Conservation (phyloP, 2,329 filamentous ascomycete genomes). For the Penicillium sp. region DNA sequence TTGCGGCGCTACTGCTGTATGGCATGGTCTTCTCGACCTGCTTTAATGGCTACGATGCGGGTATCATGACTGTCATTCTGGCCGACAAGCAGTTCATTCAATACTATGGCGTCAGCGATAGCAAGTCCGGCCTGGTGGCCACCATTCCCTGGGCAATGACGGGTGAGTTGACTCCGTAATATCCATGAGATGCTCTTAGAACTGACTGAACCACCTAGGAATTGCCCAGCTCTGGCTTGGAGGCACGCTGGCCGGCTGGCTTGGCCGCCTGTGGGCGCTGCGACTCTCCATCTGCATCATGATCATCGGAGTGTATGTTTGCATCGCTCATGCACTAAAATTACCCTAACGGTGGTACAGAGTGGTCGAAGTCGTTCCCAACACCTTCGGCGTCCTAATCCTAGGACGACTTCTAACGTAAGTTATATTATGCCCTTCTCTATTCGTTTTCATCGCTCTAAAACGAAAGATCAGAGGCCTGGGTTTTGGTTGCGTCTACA, state of each 20-base stretch:
- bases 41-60: constrained; percentile 46
- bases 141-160: constrained; percentile 46
- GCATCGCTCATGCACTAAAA: too few species aligned
- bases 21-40: constrained; percentile 43
- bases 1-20: constrained; percentile 35
- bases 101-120: constrained; percentile 41
- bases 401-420: constrained; percentile 42
- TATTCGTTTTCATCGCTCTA: too few species aligned
- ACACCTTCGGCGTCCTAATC: constrained; percentile 43
- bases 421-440: too few species aligned
- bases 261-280: constrained; percentile 43
- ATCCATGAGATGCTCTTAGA: too few species aligned
- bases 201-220: too few species aligned
- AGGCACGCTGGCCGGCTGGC: constrained; percentile 36
- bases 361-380: constrained; percentile 42
- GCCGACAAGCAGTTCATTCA: constrained; percentile 44
- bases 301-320: constrained; percentile 42
- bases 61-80: constrained; percentile 47
- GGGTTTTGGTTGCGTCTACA: constrained; percentile 45
- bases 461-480: too few species aligned
- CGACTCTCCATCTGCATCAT: constrained; percentile 41
- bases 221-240: constrained; percentile 43
- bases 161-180: constrained; percentile 25
- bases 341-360: too few species aligned
- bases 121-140: constrained; percentile 39